Evolutionary conservation across 768 basidiomycete genomes (phyloP).

Genomic region (Austroboletus festivus): DNA sequence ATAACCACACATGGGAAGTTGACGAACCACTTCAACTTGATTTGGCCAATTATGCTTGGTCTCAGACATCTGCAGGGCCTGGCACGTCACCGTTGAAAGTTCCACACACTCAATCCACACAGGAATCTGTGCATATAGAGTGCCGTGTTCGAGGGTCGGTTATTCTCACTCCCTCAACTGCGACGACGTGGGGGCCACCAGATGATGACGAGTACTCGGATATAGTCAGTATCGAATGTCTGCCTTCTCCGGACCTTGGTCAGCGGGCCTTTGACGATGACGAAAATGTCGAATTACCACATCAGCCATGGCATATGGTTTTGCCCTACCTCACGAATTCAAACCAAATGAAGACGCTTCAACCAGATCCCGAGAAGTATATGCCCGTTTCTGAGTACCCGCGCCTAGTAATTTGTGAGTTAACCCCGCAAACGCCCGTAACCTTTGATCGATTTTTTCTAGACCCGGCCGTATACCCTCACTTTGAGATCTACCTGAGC

Average conservation of each 20-base stretch:
- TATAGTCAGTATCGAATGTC: constrained; percentile 33
- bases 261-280: constrained; percentile 52
- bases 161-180: constrained; percentile 40
- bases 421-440: not conserved
- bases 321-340: constrained; percentile 7
- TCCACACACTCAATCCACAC: constrained; percentile 35
- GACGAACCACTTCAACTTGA: constrained; percentile 45
- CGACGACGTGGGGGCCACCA: constrained; percentile 54
- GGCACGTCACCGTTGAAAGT: constrained; percentile 41
- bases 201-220: constrained; percentile 41
- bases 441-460: constrained; percentile 3
- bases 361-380: not conserved
- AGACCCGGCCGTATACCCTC: constrained; percentile 28
- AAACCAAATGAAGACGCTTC: not conserved
- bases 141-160: constrained; percentile 55
- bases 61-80: constrained; percentile 67
- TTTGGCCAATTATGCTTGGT: constrained; percentile 68
- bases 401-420: constrained; percentile 29
- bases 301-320: constrained; percentile 10
- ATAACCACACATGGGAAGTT: constrained; percentile 20
- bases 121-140: constrained; percentile 56
- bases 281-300: constrained; percentile 36
- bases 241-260: constrained; percentile 59
- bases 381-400: constrained; percentile 20
- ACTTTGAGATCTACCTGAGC: constrained; percentile 34